These are phyloP conservation scores for Craspedostauros australis DNA, from an alignment of 108 stramenopile genomes.

Conservation along the genomic window DNA sequence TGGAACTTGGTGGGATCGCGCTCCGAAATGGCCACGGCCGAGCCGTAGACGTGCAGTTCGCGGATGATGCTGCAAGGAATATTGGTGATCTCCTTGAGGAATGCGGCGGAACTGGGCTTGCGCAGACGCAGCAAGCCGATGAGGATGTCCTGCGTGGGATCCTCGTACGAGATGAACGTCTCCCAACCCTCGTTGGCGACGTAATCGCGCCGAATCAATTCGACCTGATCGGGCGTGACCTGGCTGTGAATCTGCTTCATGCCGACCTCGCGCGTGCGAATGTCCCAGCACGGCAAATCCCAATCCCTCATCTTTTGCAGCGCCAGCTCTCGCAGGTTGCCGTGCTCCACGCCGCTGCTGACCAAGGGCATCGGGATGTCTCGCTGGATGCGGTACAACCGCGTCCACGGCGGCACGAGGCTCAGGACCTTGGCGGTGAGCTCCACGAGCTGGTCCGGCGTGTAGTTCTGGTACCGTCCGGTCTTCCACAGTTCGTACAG, in stretches of 20 bases:
- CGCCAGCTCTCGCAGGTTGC: constrained; percentile 88
- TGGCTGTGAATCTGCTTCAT: constrained; percentile 90
- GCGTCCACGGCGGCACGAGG: constrained; percentile 94
- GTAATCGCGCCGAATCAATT: constrained; percentile 90
- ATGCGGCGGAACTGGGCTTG: constrained; percentile 28
- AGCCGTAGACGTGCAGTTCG: constrained; percentile 96
- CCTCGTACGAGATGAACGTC: constrained; percentile 91
- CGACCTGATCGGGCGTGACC: constrained; percentile 89
- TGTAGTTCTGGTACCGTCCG: constrained; percentile 89
- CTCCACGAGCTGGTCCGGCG: constrained; percentile 92
- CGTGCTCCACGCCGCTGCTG: constrained; percentile 91
- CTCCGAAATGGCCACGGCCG: constrained; percentile 84
- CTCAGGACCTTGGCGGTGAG: constrained; percentile 83
- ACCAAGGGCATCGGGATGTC: constrained; percentile 98
- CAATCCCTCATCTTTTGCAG: constrained; percentile 78
- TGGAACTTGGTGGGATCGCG: constrained; percentile 90
- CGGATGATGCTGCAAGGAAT: constrained; percentile 78
- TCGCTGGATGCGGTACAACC: constrained; percentile 92
- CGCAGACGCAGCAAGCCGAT: constrained; percentile 65
- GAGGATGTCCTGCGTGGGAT: constrained; percentile 86
- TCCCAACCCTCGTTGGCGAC: constrained; percentile 94
- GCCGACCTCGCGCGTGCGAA: constrained; percentile 92
- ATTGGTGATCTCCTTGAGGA: constrained; percentile 37
- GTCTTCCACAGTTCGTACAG: constrained; percentile 96
- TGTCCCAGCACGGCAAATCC: constrained; percentile 87